These are phyloP conservation scores for Vitis hybrid DNA, from an alignment of 177 flowering plant species.

Conservation along the genomic window DNA sequence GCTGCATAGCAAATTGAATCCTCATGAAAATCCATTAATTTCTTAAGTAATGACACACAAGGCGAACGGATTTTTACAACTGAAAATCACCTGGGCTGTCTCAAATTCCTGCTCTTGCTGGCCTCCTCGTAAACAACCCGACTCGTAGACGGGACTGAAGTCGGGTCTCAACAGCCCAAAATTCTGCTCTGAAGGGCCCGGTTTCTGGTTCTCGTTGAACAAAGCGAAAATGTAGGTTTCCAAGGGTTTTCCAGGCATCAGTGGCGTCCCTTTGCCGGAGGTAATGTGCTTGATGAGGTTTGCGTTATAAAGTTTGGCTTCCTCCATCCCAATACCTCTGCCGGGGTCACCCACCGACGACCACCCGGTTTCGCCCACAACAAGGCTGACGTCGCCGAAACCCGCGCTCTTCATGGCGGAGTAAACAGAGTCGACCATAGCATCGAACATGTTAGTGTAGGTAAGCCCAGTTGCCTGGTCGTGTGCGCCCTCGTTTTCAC, in stretches of 20 bases:
- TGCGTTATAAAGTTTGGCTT: slow-evolving; percentile 53
- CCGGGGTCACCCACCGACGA: slow-evolving; percentile 68
- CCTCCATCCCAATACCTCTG: slow-evolving; percentile 40
- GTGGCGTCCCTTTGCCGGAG: slow-evolving; percentile 69
- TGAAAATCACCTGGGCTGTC: too few species aligned
- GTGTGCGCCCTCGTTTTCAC: slow-evolving; percentile 43
- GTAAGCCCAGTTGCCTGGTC: slow-evolving; percentile 42
- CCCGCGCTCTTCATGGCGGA: slow-evolving; percentile 75
- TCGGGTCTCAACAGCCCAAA: slow-evolving; percentile 86
- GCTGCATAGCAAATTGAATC: too few species aligned
- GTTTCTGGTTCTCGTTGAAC: slow-evolving; percentile 85
- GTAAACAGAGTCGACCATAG: slow-evolving; percentile 72
- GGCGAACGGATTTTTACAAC: too few species aligned
- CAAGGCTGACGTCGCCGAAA: slow-evolving; percentile 69
- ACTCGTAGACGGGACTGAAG: slow-evolving; percentile 77
- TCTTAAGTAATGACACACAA: too few species aligned
- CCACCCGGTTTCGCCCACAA: slow-evolving; percentile 93
- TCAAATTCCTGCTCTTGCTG: slow-evolving; percentile 27
- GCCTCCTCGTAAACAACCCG: slow-evolving; percentile 47
- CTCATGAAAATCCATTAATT: too few species aligned
- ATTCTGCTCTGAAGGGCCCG: slow-evolving; percentile 65
- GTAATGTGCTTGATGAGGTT: slow-evolving; percentile 50
- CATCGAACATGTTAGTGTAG: slow-evolving; percentile 86
- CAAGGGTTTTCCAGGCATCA: slow-evolving; percentile 69
- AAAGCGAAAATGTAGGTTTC: slow-evolving; percentile 76